phyloP scores from a whole-genome alignment of 305 asterid species.

The Rubia peregrina region DNA sequence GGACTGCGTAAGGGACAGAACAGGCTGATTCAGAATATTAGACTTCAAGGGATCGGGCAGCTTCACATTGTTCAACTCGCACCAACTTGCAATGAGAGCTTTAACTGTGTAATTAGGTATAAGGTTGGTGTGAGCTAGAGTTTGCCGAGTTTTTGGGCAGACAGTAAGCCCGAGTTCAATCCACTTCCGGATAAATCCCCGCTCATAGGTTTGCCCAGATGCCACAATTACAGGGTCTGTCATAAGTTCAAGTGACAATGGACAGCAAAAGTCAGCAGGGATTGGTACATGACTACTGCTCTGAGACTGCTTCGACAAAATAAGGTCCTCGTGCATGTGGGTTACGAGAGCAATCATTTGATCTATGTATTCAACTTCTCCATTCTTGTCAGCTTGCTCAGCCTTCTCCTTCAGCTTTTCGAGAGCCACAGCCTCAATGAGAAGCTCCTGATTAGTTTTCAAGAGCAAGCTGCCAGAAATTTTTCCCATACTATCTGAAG shows the following conservation, averaged over 20 bases:
- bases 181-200: constrained; percentile 73
- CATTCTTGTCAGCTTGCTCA: constrained; percentile 67
- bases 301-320: constrained; percentile 58
- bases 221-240: constrained; percentile 90
- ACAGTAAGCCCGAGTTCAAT: constrained; percentile 80
- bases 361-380: constrained; percentile 66
- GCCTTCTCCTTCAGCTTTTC: constrained; percentile 88
- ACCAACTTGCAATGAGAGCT: constrained; percentile 86
- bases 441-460: constrained; percentile 72
- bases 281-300: constrained; percentile 58
- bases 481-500: constrained; percentile 52
- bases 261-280: constrained; percentile 92
- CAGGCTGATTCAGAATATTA: constrained; percentile 51
- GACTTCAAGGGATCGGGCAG: constrained; percentile 67
- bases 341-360: constrained; percentile 67
- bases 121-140: constrained; percentile 64
- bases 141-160: constrained; percentile 86
- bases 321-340: constrained; percentile 77
- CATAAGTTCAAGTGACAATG: constrained; percentile 88
- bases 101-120: constrained; percentile 86
- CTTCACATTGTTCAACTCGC: constrained; percentile 64
- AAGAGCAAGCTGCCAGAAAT: constrained; percentile 61
- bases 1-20: constrained; percentile 50
- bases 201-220: constrained; percentile 85
- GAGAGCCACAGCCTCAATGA: constrained; percentile 82